A percentile compares a stretch with the other conserved stretches of the same genome.
Evolutionary conservation across 805 yeast genomes (phyloP).

Genomic region (Yamadazyma kitorensis): DNA sequence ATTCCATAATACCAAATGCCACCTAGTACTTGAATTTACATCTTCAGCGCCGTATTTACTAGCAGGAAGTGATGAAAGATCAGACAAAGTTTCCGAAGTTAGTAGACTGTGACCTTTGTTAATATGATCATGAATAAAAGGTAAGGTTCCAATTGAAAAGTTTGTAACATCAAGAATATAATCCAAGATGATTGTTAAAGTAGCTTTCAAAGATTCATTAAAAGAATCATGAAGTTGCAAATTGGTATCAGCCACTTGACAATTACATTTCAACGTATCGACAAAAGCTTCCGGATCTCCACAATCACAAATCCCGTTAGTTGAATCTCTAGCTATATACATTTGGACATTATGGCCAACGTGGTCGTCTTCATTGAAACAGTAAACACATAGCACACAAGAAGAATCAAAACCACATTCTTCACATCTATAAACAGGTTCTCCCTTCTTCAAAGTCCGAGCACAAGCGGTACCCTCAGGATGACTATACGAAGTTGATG

Average conservation of each 20-base stretch:
- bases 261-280: constrained; percentile 48
- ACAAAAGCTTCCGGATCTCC: constrained; percentile 70
- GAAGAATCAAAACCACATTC: constrained; percentile 79
- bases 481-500: constrained; percentile 22
- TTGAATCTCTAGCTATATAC: constrained; percentile 44
- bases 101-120: constrained; percentile 22
- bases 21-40: constrained; percentile 29
- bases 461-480: constrained; percentile 72
- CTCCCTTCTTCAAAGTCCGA: constrained; percentile 55
- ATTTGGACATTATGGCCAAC: constrained; percentile 59
- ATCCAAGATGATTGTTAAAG: constrained; percentile 37
- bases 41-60: constrained; percentile 30
- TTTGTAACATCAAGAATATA: constrained; percentile 44
- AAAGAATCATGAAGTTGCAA: constrained; percentile 14
- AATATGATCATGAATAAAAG: constrained; percentile 32
- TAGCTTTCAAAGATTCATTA: constrained; percentile 16
- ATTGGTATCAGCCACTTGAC: constrained; percentile 15
- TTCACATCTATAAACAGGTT: constrained; percentile 67
- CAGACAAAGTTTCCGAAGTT: constrained; percentile 26
- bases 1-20: constrained; percentile 66
- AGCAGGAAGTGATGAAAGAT: constrained; percentile 29
- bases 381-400: constrained; percentile 71
- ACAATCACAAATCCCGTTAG: constrained; percentile 69
- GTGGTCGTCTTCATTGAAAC: constrained; percentile 72
- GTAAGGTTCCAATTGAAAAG: constrained; percentile 37